Conservation (phyloP, 2,329 filamentous ascomycete genomes). For the Shiraia sp. region DNA sequence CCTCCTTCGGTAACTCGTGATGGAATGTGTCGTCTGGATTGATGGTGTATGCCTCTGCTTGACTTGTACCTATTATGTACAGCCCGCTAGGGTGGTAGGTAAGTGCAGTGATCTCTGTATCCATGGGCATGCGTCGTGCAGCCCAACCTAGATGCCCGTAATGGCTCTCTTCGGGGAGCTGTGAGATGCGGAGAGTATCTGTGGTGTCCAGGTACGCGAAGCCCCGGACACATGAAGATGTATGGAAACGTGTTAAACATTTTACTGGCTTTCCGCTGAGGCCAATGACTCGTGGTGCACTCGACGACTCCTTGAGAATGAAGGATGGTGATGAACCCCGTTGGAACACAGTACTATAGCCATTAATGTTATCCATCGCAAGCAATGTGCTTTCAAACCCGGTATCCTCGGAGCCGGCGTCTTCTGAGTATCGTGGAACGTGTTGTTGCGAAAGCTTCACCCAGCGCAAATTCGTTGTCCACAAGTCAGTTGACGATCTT, state of each 20-base stretch:
- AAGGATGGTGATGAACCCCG: constrained; percentile 80
- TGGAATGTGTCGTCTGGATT: constrained; percentile 86
- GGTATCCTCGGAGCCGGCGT: constrained; percentile 54
- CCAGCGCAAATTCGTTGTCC: constrained; percentile 69
- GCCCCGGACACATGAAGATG: constrained; percentile 74
- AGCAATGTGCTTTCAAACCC: constrained; percentile 56
- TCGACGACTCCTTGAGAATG: constrained; percentile 79
- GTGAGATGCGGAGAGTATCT: constrained; percentile 73
- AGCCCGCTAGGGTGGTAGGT: constrained; percentile 77
- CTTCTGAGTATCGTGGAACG: constrained; percentile 61
- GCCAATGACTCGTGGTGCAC: constrained; percentile 72
- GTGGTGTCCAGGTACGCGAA: constrained; percentile 72
- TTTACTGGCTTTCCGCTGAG: constrained; percentile 70
- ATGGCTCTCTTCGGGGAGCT: constrained; percentile 68
- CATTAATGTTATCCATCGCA: constrained; percentile 67
- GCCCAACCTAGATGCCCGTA: constrained; percentile 77
- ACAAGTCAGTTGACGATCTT: constrained; percentile 45
- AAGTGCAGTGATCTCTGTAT: constrained; percentile 71
- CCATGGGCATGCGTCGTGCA: constrained; percentile 70
- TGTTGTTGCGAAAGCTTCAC: constrained; percentile 72
- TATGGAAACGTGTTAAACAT: constrained; percentile 76
- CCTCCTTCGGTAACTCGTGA: constrained; percentile 73
- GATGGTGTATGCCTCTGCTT: constrained; percentile 68
- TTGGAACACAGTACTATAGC: constrained; percentile 81
- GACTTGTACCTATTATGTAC: constrained; percentile 76